These are phyloP conservation scores for Aureobasidium sp. DNA, from an alignment of 2,329 filamentous ascomycete species.

Conservation along the genomic window DNA sequence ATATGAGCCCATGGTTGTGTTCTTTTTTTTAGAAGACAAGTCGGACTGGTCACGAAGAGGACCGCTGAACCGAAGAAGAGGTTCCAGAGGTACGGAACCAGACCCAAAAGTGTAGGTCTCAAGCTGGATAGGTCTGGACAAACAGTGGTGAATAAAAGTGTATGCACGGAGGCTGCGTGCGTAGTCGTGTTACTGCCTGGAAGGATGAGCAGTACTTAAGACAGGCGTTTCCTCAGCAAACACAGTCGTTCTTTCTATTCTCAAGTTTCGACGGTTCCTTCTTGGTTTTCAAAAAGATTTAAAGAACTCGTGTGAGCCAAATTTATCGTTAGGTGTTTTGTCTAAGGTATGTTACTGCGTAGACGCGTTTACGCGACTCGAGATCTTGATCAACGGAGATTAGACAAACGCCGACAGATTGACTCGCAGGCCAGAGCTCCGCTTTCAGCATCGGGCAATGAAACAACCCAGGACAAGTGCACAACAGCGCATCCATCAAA, in stretches of 20 bases:
- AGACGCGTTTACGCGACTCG: slow-evolving; percentile 4
- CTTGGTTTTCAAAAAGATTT: neutral
- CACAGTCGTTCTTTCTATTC: neutral
- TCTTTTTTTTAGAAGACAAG: neutral
- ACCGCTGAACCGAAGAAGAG: neutral
- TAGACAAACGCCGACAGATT: neutral
- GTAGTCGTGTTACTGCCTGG: slow-evolving; percentile 16
- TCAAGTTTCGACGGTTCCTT: neutral
- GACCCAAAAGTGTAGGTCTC: neutral
- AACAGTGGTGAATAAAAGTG: neutral
- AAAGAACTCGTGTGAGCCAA: neutral
- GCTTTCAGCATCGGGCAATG: slow-evolving; percentile 7
- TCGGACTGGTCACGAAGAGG: neutral
- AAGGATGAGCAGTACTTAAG: neutral
- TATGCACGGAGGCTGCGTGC: slow-evolving; percentile 11
- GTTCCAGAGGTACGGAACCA: neutral
- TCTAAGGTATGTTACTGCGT: neutral
- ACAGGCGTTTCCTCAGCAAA: neutral
- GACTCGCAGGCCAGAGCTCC: slow-evolving; percentile 8
- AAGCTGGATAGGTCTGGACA: neutral
- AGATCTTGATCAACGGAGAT: neutral
- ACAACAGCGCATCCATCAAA: slow-evolving; percentile 10
- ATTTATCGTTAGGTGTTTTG: neutral
- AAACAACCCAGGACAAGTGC: neutral
- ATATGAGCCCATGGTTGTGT: slow-evolving; percentile 52